Percentiles rank a stretch among this genome's conserved stretches.
These are phyloP conservation scores for Bruguiera parviflora DNA, from an alignment of 345 rosid genomes.

Conservation along the genomic window DNA sequence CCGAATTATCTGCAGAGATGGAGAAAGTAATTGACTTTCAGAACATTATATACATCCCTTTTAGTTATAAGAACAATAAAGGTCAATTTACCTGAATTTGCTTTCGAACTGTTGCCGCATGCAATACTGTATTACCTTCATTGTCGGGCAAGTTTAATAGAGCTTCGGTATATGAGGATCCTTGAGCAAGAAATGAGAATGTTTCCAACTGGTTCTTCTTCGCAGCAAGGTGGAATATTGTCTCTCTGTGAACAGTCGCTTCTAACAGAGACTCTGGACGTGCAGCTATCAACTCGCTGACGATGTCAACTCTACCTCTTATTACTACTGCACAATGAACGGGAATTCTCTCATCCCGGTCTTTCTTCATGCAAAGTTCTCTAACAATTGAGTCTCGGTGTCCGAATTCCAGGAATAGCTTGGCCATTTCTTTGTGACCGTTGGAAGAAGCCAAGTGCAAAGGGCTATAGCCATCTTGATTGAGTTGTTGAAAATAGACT, in stretches of 20 bases:
- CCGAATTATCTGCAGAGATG: neutral
- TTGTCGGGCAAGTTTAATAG: conserved; percentile 13
- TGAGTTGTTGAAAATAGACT: neutral
- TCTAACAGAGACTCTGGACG: conserved; percentile 7
- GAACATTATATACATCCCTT: too few relatives aligned
- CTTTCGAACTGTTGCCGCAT: conserved; percentile 13
- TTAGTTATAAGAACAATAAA: too few relatives aligned
- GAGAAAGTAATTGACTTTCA: too few relatives aligned
- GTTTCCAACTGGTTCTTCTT: conserved; percentile 15
- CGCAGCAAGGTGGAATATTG: conserved; percentile 10
- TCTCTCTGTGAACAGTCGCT: conserved; percentile 12
- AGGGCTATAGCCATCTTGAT: conserved; percentile 3
- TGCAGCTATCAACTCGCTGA: neutral
- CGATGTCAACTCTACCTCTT: conserved; percentile 11
- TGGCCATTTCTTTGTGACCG: conserved; percentile 13
- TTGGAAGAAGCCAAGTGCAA: conserved; percentile 17
- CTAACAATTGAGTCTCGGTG: neutral
- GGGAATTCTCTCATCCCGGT: conserved; percentile 10
- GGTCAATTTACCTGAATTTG: conserved; percentile 10
- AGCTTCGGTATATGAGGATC: neutral
- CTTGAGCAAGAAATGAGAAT: neutral
- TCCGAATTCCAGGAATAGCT: conserved; percentile 8
- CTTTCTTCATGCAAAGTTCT: conserved; percentile 8
- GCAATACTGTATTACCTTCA: conserved; percentile 15
- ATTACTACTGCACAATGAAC: conserved; percentile 13